Evolutionary conservation across 2,329 filamentous ascomycete genomes (phyloP), one percentile per base, ranked within the genome.

Genomic region (Herpotrichia juniperi): DNA sequence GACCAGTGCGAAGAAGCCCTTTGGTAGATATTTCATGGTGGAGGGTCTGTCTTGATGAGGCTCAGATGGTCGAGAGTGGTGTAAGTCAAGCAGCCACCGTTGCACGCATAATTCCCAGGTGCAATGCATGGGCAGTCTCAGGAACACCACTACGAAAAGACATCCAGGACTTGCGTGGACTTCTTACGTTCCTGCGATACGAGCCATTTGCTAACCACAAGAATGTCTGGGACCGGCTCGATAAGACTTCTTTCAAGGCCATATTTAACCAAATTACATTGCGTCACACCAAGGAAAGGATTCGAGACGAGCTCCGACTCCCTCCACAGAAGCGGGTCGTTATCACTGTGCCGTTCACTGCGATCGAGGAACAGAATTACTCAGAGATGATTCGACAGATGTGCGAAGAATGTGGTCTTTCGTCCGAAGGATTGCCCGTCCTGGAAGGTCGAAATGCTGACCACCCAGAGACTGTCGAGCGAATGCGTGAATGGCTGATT

Each of bases 21-120:
- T 78, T 97, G 6, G 86, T 93, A 9, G 84, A 89, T 59, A 84
- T 97, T 16, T 85, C 82, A 1, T 97, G 91, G 92, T 97, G 92
- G 91, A 83, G 93, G 35, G 84, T 96, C 1, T 85, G 83, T 62
- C 76, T 87, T 22, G 84, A 87, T 59, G 84, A 92, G 87, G 77
- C 93, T 0, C 94, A 99, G 67, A 96, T 96, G 89, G 87, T 97
- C 35, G 93, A 97, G 69, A 93, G 85, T 59, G 91, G 92, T 28
- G 87, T 96, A 3, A 93, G 86, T 62, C 87, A 91, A 61, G 90
- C 93, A 24, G 93, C 94, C 1, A 84, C 82, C 42, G 86, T 97
- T 12, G 92, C 92, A 30, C 85, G 87, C 34, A 78, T 88, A 22
- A 88, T 99, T 54, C 92, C 93, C 39, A 84, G 94, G 24, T 76